Conservation (phyloP, 352 stramenopile species). For the Thraustotheca clavata region DNA sequence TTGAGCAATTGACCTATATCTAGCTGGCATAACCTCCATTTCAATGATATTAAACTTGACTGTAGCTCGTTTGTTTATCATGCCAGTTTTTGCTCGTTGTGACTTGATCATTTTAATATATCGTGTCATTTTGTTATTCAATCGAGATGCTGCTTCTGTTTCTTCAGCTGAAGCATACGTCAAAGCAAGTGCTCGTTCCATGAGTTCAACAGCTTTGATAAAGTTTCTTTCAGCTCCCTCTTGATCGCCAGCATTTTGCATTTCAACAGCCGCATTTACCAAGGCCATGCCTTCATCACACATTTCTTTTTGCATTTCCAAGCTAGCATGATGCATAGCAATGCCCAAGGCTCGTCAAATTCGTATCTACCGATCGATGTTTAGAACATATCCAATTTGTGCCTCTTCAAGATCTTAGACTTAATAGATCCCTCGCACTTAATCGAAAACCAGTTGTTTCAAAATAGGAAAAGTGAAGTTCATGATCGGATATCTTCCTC, state of each 20-base stretch:
- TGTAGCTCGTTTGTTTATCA: too few species aligned
- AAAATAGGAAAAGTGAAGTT: too few species aligned
- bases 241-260: slow-evolving; percentile 26
- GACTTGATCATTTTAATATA: slow-evolving; percentile 45
- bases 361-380: neutral
- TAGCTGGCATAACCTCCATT: slow-evolving; percentile 41
- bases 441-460: too few species aligned
- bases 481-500: too few species aligned
- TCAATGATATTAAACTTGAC: slow-evolving; percentile 66
- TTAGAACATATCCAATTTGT: neutral
- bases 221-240: slow-evolving; percentile 25
- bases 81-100: slow-evolving; percentile 26
- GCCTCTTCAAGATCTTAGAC: neutral
- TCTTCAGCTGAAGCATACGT: slow-evolving; percentile 29
- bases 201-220: slow-evolving; percentile 30
- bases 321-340: neutral
- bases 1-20: neutral
- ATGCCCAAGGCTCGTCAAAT: neutral
- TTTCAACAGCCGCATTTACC: slow-evolving; percentile 30
- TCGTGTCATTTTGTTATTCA: slow-evolving; percentile 39
- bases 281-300: slow-evolving; percentile 34
- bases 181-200: slow-evolving; percentile 31
- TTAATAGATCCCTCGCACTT: too few species aligned
- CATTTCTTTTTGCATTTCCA: slow-evolving; percentile 34
- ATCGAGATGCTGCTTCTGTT: slow-evolving; percentile 25